phyloP scores from a whole-genome alignment of 208 protist species.

The Giardia muris region DNA sequence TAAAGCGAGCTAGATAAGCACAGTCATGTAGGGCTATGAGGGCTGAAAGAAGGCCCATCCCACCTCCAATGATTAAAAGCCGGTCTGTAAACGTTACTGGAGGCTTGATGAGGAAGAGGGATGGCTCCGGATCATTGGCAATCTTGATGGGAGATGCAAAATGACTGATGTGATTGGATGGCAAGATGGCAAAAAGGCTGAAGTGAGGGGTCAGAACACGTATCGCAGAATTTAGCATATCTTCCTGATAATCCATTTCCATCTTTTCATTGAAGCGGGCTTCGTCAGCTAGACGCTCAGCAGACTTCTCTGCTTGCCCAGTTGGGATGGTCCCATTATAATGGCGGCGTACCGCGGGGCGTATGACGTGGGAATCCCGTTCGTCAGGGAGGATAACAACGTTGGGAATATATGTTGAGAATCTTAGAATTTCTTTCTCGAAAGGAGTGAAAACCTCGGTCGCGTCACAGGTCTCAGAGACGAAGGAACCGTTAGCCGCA shows the following conservation, averaged over 20 bases:
- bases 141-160: neutral
- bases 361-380: neutral
- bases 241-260: neutral
- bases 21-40: slow-evolving; percentile 3
- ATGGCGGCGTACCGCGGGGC: neutral
- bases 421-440: slow-evolving; percentile 23
- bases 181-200: neutral
- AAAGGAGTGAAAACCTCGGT: slow-evolving; percentile 1
- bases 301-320: neutral
- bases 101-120: neutral
- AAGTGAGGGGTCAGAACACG: neutral
- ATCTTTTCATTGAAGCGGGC: neutral
- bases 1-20: neutral
- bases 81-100: slow-evolving; percentile 6
- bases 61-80: neutral
- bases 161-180: neutral
- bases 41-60: neutral
- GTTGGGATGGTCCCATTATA: neutral
- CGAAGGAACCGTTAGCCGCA: neutral
- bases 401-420: neutral
- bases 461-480: neutral
- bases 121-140: neutral
- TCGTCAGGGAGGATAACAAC: neutral
- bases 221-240: neutral
- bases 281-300: neutral